phyloP scores from a whole-genome alignment of 2,329 filamentous ascomycete species.

The Arthrobotrys megalospora region DNA sequence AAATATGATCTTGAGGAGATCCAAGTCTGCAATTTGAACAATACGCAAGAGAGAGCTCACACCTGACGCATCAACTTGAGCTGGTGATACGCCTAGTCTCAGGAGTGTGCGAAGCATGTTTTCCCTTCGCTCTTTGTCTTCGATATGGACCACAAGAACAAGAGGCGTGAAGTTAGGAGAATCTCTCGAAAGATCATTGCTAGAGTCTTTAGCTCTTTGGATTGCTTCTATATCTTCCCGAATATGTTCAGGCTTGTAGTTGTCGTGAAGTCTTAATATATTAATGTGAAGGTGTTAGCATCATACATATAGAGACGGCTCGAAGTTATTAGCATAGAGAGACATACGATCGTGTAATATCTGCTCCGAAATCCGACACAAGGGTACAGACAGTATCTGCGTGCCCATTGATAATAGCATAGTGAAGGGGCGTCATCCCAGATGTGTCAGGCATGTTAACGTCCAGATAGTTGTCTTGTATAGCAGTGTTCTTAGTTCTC shows the following conservation, averaged over 20 bases:
- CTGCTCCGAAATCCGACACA: constrained; percentile 79
- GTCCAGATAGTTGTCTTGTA: constrained; percentile 80
- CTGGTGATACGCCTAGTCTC: constrained; percentile 78
- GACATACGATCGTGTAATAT: constrained; percentile 83
- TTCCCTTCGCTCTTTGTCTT: constrained; percentile 70
- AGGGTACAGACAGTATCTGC: constrained; percentile 78
- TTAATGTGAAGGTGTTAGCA: too few relatives aligned
- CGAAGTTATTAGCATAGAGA: neutral
- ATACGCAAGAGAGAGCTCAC: constrained; percentile 78
- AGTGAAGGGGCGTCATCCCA: constrained; percentile 75
- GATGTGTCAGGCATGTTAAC: constrained; percentile 85
- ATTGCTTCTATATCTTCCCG: too few relatives aligned
- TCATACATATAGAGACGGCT: too few relatives aligned
- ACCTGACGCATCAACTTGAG: constrained; percentile 77
- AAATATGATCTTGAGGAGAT: constrained; percentile 69
- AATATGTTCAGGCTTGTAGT: too few relatives aligned
- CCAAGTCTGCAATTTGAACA: constrained; percentile 70
- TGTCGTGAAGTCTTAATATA: too few relatives aligned
- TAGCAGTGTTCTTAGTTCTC: neutral
- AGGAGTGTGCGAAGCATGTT: constrained; percentile 77
- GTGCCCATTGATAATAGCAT: constrained; percentile 83
- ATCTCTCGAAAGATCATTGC: too few relatives aligned
- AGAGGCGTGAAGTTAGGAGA: too few relatives aligned
- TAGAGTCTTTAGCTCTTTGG: too few relatives aligned
- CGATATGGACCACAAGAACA: constrained; percentile 77